Base-by-base conservation (phyloP, 768 basidiomycete species). In the Suillus sp. region DNA sequence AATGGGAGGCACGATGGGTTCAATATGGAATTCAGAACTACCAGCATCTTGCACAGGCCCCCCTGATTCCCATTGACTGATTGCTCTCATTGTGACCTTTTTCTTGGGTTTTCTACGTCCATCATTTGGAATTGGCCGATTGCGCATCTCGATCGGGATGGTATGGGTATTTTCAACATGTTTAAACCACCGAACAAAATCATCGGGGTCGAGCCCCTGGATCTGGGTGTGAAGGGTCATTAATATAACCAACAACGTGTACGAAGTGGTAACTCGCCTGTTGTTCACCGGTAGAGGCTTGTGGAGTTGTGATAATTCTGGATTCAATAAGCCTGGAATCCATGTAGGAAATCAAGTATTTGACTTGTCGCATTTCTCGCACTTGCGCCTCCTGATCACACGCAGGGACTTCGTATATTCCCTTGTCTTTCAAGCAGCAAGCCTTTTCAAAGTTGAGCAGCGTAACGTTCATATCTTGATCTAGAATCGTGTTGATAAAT, bases 321-420 rank as follows among this genome's bases (percentile, higher is more conserved):
- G 27, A 13, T 38, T 71, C 70, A 18, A 42, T 54, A 30, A 27
- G 43, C 47, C 59, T 59, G 59, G 16, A 62, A 48, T 34, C 59
- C 63, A n/a, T 66, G 37, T 67, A 72, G 60, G 66, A 61, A 30
- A 72, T 64, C 27, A 68, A 43, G 63, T 68, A 70, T 61, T 68
- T 67, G 18, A 73, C 66, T 43, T 59, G 48, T 34, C 64, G 70
- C 72, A 71, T 66, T 55, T 73, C 72, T 7, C 25, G 18, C 4
- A 34, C 50, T 4, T 72, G 40, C 6, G 63, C 64, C 9, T 45
- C 55, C 34, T 42, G 35, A 18, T 53, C 38, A 51, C 70, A 71
- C 27, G 7, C 22, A n/a, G 50, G 42, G 32, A 64, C 40, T 38
- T 42, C 51, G 25, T 50, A 14, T 38, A 37, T 35, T 10, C 51